Conservation (phyloP, 306 rosid genomes). For the Begonia masoniana region DNA sequence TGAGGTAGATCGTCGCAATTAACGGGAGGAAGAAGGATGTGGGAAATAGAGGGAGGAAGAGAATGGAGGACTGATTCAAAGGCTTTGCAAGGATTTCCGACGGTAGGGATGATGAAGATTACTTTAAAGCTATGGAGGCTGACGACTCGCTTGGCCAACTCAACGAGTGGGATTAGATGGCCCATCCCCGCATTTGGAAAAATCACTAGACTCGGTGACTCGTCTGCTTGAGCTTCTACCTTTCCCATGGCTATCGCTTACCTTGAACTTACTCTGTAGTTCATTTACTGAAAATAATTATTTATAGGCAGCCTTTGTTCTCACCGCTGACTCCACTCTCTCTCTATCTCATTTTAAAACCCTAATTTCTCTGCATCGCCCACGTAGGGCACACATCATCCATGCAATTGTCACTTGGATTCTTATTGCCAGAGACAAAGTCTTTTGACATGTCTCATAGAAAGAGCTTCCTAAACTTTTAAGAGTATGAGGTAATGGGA, state of each 20-base stretch:
- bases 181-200: slow-evolving; percentile 41
- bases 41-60: slow-evolving; percentile 3
- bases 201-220: slow-evolving; percentile 16
- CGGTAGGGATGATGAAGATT: slow-evolving; percentile 11
- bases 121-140: too few species aligned
- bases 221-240: background rate
- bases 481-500: too few species aligned
- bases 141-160: slow-evolving; percentile 19
- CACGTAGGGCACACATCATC: too few species aligned
- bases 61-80: slow-evolving; percentile 3
- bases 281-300: too few species aligned
- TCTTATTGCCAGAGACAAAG: too few species aligned
- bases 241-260: background rate
- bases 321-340: too few species aligned
- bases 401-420: too few species aligned
- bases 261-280: background rate
- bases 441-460: too few species aligned
- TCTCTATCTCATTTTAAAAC: too few species aligned
- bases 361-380: too few species aligned
- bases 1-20: slow-evolving; percentile 13
- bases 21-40: slow-evolving; percentile 12
- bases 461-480: too few species aligned
- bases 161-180: slow-evolving; percentile 31
- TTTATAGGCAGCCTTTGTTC: too few species aligned
- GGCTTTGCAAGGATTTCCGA: background rate